Evolutionary conservation across 306 rosid genomes (phyloP), one percentile per base, ranked within the genome.

Genomic region (Carpinus viminea): DNA sequence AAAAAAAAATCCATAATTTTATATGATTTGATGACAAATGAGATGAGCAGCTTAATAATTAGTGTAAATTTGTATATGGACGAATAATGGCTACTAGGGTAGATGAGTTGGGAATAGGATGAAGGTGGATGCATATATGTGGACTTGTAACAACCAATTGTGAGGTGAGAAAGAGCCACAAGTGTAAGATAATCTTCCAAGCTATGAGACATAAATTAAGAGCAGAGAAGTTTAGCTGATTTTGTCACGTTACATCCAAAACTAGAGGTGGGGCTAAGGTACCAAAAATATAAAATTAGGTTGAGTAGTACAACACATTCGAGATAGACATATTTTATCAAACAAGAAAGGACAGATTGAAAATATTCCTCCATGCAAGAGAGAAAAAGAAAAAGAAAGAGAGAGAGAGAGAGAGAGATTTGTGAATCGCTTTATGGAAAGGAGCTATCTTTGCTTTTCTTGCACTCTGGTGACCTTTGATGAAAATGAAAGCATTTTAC

Each of bases 401-500:
- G 72, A 73, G 28, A 51, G 26, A 79, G 48, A 79, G 57, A 74
- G 55, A 78, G 43, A 60, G 53, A 73, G 82, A 83, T 31, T 31
- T 60, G 76, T 72, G 55, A 73, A 78, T 61, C 74, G 47, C 80
- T 82, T 85, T 83, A 76, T 54, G 73, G 68, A 65, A 86, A 73
- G 76, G 53, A 75, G 74, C 24, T 54, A 59, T 41, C 64, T 75
- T 78, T 72, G 74, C 53, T 11, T 28, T 20, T 78, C 68, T 54
- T 73, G 73, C 48, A 68, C 55, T 56, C 59, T 45, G 10, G 13
- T 68, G 68, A 78, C 77, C 75, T 72, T 83, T 68, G 82, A 73
- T 74, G 86, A 83, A 85, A 81, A 79, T 57, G 81, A 86, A 62
- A 77, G 78, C 75, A 79, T 64, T 80, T 81, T 59, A 74, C 83